These are phyloP conservation scores for Ascochyta fabae DNA, from an alignment of 2,329 filamentous ascomycete species.

Conservation along the genomic window DNA sequence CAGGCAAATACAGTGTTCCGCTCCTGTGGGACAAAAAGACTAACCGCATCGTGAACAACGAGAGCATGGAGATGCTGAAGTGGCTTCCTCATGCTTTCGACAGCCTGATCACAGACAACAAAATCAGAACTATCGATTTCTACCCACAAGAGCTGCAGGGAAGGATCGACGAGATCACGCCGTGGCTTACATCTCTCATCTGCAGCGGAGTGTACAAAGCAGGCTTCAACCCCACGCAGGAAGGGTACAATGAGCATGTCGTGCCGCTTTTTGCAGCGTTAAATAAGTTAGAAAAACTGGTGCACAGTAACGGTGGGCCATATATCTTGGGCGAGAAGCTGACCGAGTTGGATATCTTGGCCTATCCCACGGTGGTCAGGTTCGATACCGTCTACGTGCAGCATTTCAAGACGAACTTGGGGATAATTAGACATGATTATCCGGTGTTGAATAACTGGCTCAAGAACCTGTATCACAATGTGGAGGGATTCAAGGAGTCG, in stretches of 20 bases:
- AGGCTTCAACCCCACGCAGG: constrained; percentile 64
- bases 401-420: constrained; percentile 71
- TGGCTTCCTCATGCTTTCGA: constrained; percentile 66
- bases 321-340: constrained; percentile 62
- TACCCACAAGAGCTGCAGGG: constrained; percentile 59
- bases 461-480: constrained; percentile 65
- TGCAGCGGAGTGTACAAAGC: constrained; percentile 68
- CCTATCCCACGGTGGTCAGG: constrained; percentile 65
- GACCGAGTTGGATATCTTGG: constrained; percentile 66
- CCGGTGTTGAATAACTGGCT: constrained; percentile 67
- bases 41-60: constrained; percentile 65
- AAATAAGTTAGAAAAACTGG: constrained; percentile 63
- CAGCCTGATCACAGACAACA: constrained; percentile 52
- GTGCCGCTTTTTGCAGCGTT: constrained; percentile 64
- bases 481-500: constrained; percentile 61
- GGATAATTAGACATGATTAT: constrained; percentile 66
- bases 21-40: constrained; percentile 67
- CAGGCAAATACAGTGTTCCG: constrained; percentile 67
- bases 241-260: constrained; percentile 62
- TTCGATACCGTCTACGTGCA: constrained; percentile 69
- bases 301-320: constrained; percentile 57
- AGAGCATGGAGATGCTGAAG: constrained; percentile 64
- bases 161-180: constrained; percentile 60
- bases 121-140: constrained; percentile 54
- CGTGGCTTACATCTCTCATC: constrained; percentile 63